Evolutionary conservation across 352 stramenopile genomes (phyloP).

Genomic region (Phytophthora hibernalis): DNA sequence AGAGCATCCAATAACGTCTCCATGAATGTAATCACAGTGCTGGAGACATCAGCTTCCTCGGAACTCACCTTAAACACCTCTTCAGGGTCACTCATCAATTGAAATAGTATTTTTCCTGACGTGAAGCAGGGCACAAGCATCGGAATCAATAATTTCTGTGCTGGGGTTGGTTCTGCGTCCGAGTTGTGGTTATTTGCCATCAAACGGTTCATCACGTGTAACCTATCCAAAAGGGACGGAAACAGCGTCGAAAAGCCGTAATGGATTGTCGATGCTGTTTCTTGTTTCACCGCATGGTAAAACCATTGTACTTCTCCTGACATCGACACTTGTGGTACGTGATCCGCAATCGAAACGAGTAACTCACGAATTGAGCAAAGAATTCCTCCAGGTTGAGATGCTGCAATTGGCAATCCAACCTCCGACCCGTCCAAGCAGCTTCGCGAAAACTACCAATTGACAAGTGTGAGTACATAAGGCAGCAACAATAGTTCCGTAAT

Average conservation of each 20-base stretch:
- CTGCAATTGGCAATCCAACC: constrained; percentile 49
- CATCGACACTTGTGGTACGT: constrained; percentile 34
- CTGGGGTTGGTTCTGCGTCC: constrained; percentile 37
- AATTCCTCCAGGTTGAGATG: constrained; percentile 50
- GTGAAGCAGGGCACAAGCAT: constrained; percentile 89
- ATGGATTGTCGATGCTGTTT: constrained; percentile 80
- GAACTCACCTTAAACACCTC: constrained; percentile 29
- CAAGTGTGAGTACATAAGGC: constrained; percentile 2
- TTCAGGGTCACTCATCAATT: constrained; percentile 70
- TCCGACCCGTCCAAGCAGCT: constrained; percentile 71
- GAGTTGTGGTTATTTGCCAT: constrained; percentile 49
- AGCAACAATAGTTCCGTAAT: background rate
- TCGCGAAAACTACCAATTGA: constrained; percentile 62
- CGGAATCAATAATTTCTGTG: constrained; percentile 72
- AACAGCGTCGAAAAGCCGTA: constrained; percentile 85
- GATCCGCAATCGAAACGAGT: constrained; percentile 77
- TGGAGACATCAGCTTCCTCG: constrained; percentile 31
- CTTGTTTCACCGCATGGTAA: constrained; percentile 81
- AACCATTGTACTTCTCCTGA: constrained; percentile 68
- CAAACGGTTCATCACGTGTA: constrained; percentile 85
- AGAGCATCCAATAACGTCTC: constrained; percentile 67
- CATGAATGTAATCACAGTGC: constrained; percentile 51
- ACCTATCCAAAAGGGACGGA: constrained; percentile 75
- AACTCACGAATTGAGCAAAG: constrained; percentile 65
- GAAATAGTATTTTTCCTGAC: constrained; percentile 85